Base-by-base conservation (phyloP, 2,329 filamentous ascomycete genomes). In the Trichophyton rubrum region DNA sequence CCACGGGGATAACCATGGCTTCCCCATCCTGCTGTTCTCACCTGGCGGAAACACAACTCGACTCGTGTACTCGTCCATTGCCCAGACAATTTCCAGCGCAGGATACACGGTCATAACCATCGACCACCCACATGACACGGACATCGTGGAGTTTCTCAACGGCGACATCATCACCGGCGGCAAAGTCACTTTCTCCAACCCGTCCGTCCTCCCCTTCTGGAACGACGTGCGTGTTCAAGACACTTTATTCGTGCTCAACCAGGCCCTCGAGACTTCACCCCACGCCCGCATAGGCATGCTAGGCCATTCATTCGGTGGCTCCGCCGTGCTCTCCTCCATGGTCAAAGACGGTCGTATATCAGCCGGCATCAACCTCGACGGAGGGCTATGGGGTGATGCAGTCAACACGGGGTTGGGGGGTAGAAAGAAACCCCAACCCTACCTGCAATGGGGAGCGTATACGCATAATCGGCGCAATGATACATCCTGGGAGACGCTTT, bases 221-320 rank as follows among this genome's bases (percentile, higher is more conserved):
- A 53, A 4, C 17, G 58, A 60, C 17, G 17, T 59, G n/a, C 58
- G 58, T n/a, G 58, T 38, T 17, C 41, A 43, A 24, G 47, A 60
- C 35, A 41, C 27, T 13, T 2, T 47, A 9, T 60, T 56, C 30
- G 27, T 60, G 4, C 30, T 60, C 3, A 22, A 27, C 47, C 27
- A 33, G 22, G 47, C 47, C 35, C 7, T 55, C 5, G 38, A 55
- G 27, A 20, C 17, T 7, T 49, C 57, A 9, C 41, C 41, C 20
- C 40, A 38, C 27, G 38, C 38, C 49, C 40, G 38, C 30, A 22
- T 47, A 35, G 63, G 62, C 15, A 62, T 71, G 4, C 20, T 73
- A 2, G 73, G 73, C 3, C 73, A 75, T 53, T 75, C 72, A 1
- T 59, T 74, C 3, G 72, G 73, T 13, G 73, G 72, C 8, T 70